Evolutionary conservation across 2,329 filamentous ascomycete species (phyloP).

Genomic region (Aureobasidium mangrovei): DNA sequence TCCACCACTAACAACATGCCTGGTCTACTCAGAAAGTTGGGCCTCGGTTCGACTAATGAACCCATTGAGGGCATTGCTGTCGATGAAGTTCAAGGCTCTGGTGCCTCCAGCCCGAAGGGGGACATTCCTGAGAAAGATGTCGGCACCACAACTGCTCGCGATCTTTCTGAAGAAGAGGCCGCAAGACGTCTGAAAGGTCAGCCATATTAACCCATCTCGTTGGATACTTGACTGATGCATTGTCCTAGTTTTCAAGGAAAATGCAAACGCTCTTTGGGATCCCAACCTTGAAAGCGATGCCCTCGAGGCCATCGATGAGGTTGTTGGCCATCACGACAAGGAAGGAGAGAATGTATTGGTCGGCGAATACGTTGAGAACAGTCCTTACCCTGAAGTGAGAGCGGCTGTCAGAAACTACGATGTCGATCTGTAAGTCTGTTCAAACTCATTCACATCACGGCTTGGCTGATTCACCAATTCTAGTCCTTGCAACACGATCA

Average conservation of each 20-base stretch:
- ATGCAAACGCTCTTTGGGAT: slow-evolving; percentile 4
- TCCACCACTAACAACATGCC: not conserved
- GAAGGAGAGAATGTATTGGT: slow-evolving; percentile 49
- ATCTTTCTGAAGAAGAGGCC: not conserved
- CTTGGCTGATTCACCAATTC: not conserved
- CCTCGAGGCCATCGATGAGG: slow-evolving; percentile 47
- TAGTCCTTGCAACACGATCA: slow-evolving; percentile 50
- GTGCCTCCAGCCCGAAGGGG: not conserved
- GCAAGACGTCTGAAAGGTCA: not conserved
- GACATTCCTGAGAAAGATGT: not conserved
- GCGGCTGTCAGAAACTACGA: slow-evolving; percentile 50
- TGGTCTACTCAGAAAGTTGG: not conserved
- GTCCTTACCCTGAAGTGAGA: slow-evolving; percentile 55
- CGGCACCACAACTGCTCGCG: not conserved
- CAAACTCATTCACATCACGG: too few relatives aligned
- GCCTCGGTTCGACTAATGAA: not conserved
- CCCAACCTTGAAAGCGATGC: slow-evolving; percentile 3
- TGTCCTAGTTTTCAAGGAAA: not conserved
- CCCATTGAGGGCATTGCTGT: not conserved
- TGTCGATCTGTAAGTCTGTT: slow-evolving; percentile 40
- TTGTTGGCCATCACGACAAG: slow-evolving; percentile 46
- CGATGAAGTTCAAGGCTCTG: not conserved
- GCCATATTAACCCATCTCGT: not conserved
- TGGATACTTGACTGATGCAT: not conserved
- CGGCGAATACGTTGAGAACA: slow-evolving; percentile 53